Evolutionary conservation across 2,329 filamentous ascomycete species (phyloP), one percentile per base, ranked within the genome.

Genomic region (Aurifilum marmelostoma): DNA sequence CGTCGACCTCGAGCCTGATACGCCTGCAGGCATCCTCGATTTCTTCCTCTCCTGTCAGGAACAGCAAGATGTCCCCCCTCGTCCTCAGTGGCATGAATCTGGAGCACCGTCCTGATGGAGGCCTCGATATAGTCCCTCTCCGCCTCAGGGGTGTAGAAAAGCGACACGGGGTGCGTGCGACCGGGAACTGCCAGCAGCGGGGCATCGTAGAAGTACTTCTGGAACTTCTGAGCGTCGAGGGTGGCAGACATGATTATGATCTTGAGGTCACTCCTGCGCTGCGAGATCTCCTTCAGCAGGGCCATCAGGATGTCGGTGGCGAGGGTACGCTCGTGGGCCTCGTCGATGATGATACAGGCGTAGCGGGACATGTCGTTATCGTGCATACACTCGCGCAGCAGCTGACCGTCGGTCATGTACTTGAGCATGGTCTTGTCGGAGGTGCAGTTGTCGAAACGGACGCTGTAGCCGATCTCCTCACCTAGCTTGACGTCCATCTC

Each of bases 351-450:
- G 78, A 99, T 98, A 76, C 93, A 97, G 84, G 93, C 96, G 83
- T 99, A 99, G 67, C 94, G 92, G 64, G 88, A 91, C 82, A 99
- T 88, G 75, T 97, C 88, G 77, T 94, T 92, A 79, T 99, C 96
- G 80, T 97, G 91, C 90, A 99, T 97, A 68, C 96, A 94, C 82
- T 99, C 96, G 76, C 96, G 87, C 76, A 98, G 86, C 76, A 99
- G 89, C 91, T 99, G 98, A 88, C 97, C 97, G 77, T 99, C 96
- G 59, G 97, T 99, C 96, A 99, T 99, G 85, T 99, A 99, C 84
- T 99, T 99, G 78, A 99, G 88, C 71, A 97, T 88, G 1, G 96
- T 99, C 80, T 92, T 94, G 69, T 89, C 88, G 64, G 92, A 88
- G 0, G 96, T 98, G 83, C 90, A 92, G 79, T 99, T 96, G 81